A percentile compares a stretch with the other conserved stretches of the same genome.
Evolutionary conservation across 2,329 filamentous ascomycete species (phyloP).

Genomic region (Phyllosticta citrichinensis): DNA sequence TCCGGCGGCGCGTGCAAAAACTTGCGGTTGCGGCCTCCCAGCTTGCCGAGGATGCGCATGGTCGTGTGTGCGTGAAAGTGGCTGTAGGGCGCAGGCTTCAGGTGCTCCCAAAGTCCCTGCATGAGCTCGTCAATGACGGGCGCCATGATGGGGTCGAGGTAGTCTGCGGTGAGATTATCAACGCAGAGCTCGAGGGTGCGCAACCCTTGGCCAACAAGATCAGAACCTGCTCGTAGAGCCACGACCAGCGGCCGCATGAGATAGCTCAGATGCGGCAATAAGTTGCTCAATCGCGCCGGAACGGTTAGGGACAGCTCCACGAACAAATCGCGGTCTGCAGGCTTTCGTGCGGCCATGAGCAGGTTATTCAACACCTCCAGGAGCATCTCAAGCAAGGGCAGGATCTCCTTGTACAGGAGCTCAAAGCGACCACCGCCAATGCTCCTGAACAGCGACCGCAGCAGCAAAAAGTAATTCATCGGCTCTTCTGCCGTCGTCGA

Average conservation of each 20-base stretch:
- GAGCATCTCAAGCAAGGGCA: slow-evolving; percentile 93
- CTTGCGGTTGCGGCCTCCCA: slow-evolving; percentile 89
- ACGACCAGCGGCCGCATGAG: slow-evolving; percentile 97
- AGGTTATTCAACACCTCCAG: slow-evolving; percentile 95
- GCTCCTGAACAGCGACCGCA: slow-evolving; percentile 86
- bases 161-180: slow-evolving; percentile 95
- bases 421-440: slow-evolving; percentile 97
- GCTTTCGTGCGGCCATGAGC: slow-evolving; percentile 79
- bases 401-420: slow-evolving; percentile 93
- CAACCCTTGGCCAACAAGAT: slow-evolving; percentile 88
- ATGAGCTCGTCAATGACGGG: slow-evolving; percentile 98
- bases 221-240: slow-evolving; percentile 78
- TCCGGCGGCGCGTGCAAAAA: slow-evolving; percentile 84
- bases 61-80: slow-evolving; percentile 98
- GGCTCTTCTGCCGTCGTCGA: slow-evolving; percentile 94
- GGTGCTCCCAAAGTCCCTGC: slow-evolving; percentile 92
- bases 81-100: slow-evolving; percentile 87
- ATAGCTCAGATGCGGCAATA: slow-evolving; percentile 89
- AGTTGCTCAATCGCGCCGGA: slow-evolving; percentile 83
- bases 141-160: slow-evolving; percentile 97
- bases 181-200: slow-evolving; percentile 93
- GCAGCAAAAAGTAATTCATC: slow-evolving; percentile 94
- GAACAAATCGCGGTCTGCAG: slow-evolving; percentile 85
- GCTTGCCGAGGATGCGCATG: slow-evolving; percentile 91
- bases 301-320: slow-evolving; percentile 96